Evolutionary conservation across 176 grass and related monocot species (phyloP), one percentile per base, ranked within the genome.

Genomic region (Melocanna baccifera): DNA sequence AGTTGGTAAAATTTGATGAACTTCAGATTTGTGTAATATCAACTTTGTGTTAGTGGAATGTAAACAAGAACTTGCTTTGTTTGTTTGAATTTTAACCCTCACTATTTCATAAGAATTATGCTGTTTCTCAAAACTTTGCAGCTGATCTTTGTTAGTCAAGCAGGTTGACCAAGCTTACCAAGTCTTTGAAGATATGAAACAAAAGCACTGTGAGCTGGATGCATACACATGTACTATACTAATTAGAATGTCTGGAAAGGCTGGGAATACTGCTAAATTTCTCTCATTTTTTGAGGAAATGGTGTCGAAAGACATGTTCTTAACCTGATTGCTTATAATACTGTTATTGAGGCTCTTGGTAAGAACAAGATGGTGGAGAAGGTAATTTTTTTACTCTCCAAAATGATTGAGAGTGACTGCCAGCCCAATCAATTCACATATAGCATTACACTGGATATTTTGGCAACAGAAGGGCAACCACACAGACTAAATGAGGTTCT

Each of bases 111-210:
- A 42, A 57, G 30, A 85, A 14, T 30, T 72, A 40, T 69, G 40
- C 4, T 52, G 29, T 69, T 59, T 83, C 6, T 43, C 2, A 29
- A 69, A 52, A 30, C 42, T 47, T 55, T 20, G 65, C 67, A 65
- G 64, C 70, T 86, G 62, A 79, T 53, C 36, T 83, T 76, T 83
- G 29, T 71, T 80, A 69, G 6, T 85, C 87, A 78, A 87, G 36
- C 88, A 96, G 96, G 84, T 95, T 83, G 81, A 95, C 47, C 67
- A 95, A 80, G 93, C 86, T 71, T 94, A 90, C 83, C 86, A 89
- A 84, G 93, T 98, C n/a, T 96, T 98, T 72, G 89, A 93, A 69
- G 93, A 98, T 87, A 98, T 98, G 96, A 98, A 96, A 89, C 84
- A 83, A 30, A 92, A 90, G n/a, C 72, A 87, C 43, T 94, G 88